A percentile compares a stretch with the other conserved stretches of the same genome.
phyloP scores from a whole-genome alignment of 129 eudicot species.

The Kitagawia praeruptora region DNA sequence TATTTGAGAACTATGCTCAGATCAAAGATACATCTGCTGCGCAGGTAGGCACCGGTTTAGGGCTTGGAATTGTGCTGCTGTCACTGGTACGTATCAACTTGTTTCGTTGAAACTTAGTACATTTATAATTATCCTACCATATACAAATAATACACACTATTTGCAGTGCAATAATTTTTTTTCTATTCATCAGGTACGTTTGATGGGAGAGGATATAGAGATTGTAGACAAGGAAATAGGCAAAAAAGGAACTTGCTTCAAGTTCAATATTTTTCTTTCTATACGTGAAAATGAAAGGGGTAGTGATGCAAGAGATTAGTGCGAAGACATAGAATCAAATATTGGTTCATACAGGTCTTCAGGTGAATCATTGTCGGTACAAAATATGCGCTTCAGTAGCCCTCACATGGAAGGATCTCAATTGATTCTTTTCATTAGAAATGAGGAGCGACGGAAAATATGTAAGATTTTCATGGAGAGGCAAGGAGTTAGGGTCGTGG shows the following conservation, averaged over 20 bases:
- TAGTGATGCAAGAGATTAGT: background rate
- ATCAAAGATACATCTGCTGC: slow-evolving; percentile 41
- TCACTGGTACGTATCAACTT: slow-evolving; percentile 42
- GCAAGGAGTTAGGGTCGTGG: slow-evolving; percentile 36
- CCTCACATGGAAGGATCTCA: slow-evolving; percentile 23
- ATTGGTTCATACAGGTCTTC: background rate
- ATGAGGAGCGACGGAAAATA: slow-evolving; percentile 33
- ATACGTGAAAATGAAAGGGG: background rate
- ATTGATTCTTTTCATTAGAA: slow-evolving; percentile 34
- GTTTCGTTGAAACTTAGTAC: background rate
- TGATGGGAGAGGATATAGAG: slow-evolving; percentile 84
- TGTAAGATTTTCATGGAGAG: slow-evolving; percentile 31
- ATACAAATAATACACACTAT: no score
- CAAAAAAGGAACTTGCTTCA: slow-evolving; percentile 66
- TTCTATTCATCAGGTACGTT: slow-evolving; percentile 35
- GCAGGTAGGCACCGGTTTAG: slow-evolving; percentile 72
- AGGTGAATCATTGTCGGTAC: slow-evolving; percentile 4
- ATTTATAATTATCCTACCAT: background rate
- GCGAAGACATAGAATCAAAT: slow-evolving; percentile 7
- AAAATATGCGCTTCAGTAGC: slow-evolving; percentile 4
- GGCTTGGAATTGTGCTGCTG: slow-evolving; percentile 79
- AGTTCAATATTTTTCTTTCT: slow-evolving; percentile 24
- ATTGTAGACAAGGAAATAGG: slow-evolving; percentile 55
- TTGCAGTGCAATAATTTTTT: background rate
- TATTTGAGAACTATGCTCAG: slow-evolving; percentile 82